Evolutionary conservation across 805 yeast genomes (phyloP), one percentile per base, ranked within the genome.

Genomic region (Brettanomyces anomalus): DNA sequence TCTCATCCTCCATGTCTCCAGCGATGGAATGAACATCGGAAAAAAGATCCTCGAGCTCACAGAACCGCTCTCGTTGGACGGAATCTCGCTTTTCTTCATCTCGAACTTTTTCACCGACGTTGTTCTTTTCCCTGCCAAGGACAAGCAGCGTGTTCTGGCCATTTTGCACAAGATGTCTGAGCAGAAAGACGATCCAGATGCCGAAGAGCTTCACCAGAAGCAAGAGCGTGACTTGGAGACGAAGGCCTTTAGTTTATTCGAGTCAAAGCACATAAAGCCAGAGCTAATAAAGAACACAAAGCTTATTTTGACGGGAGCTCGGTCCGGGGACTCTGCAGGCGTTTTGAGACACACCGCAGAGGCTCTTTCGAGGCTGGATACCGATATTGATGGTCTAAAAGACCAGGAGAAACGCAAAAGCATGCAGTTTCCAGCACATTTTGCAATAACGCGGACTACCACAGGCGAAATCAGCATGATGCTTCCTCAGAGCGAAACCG

Each of bases 101-200:
- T 70, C 79, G 15, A 76, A 79, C 30, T 81, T 79, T 58, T 79
- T 77, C 56, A 72, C 78, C 34, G 84, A 79, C 56, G 74, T 76
- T 38, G 79, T 80, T 18, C 61, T 80, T 38, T 67, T 79, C n/a
- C 86, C 86, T 0, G 57, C 55, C 32, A 50, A 54, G 5, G 64
- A 67, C 5, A 67, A 69, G 46, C 64, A 60, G 1, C 64, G 67
- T 43, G 83, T 77, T 2, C 57, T 73, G 4, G 51, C 55, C 26
- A 67, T 76, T 3, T 56, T 79, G 34, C 65, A 70, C 15, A 58
- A 59, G 30, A 61, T 65, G 35, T 11, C 37, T 15, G 11, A 11
- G 13, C 36, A 43, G 16, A 19, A 30, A 16, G 31, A 14, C 30
- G 18, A 24, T 15, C 19, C 21, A 7, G 21, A 34, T 16, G 34